Evolutionary conservation across 2,329 filamentous ascomycete genomes (phyloP), one percentile per base, ranked within the genome.

Genomic region (Colletotrichum cereale): DNA sequence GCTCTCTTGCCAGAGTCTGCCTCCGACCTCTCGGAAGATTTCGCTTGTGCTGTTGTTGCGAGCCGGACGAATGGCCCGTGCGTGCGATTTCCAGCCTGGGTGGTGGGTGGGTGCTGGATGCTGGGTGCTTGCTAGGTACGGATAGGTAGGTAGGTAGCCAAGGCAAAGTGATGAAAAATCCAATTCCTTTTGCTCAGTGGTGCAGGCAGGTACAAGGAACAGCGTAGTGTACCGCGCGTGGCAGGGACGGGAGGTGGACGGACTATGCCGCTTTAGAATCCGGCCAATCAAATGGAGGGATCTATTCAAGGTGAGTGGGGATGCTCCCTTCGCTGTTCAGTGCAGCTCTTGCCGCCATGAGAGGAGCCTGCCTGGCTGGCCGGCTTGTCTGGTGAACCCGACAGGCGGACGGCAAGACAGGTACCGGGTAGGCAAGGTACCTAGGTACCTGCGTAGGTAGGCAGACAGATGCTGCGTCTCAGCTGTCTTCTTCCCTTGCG

Each of bases 1-100:
- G 61, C 70, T 72, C 68, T 71, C 53, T 58, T 56, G 63, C 48
- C 67, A 67, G 61, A 63, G 58, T 71, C 65, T 71, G 65, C 58
- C 68, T 70, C 55, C 68, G 65, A 71, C 68, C 57, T 83, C 83
- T 86, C 84, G 84, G 83, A 80, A 82, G 80, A 82, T 83, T 76
- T 83, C 81, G 82, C 80, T 78, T 79, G 78, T 78, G 67, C 67
- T 67, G 60, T 71, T 71, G 68, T 73, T 73, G 71, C 71, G 71
- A 73, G 64, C 71, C 71, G 68, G 71, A 61, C 55, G 34, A 61
- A 31, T 71, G 71, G 71, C n/a, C 71, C 67, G 62, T 67, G 68
- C 68, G 52, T 52, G 21, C 26, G 57, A 12, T 50, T 58, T 48
- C 24, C 29, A 18, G 40, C 40, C n/a, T n/a, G 16, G 40, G 40